phyloP scores from a whole-genome alignment of 1,139 yeast genomes.

The Taiozyma sp. region DNA sequence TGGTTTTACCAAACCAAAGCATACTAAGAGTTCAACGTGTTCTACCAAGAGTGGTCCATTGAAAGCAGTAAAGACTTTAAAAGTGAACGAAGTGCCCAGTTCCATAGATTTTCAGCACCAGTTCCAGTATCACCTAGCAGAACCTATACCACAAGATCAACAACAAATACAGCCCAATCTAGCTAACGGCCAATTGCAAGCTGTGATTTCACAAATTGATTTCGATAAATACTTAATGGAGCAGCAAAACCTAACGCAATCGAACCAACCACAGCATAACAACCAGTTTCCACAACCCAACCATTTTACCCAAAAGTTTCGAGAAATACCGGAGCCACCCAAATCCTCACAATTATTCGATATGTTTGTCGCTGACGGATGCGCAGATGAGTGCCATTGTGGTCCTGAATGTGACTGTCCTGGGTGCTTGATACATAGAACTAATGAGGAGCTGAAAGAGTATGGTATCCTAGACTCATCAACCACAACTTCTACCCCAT shows the following conservation, averaged over 20 bases:
- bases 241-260: background rate
- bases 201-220: background rate
- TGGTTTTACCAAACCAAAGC: background rate
- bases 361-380: constrained; percentile 18
- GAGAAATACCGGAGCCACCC: background rate
- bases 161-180: background rate
- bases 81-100: constrained; percentile 11
- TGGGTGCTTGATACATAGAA: constrained; percentile 22
- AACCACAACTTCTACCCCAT: constrained; percentile 10
- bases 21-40: constrained; percentile 9
- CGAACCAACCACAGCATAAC: background rate
- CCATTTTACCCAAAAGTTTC: background rate
- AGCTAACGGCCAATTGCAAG: background rate
- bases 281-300: background rate
- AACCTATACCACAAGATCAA: background rate
- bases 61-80: constrained; percentile 13
- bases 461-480: constrained; percentile 20
- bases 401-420: constrained; percentile 21
- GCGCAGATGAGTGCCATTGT: constrained; percentile 22
- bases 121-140: background rate
- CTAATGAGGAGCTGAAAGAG: constrained; percentile 18
- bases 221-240: background rate
- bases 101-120: background rate
- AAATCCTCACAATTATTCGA: constrained; percentile 8
- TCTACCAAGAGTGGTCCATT: background rate